A percentile compares a stretch with the other conserved stretches of the same genome.
These are phyloP conservation scores for Debaryomyces robertsiae DNA, from an alignment of 1,139 yeast genomes.

Conservation along the genomic window DNA sequence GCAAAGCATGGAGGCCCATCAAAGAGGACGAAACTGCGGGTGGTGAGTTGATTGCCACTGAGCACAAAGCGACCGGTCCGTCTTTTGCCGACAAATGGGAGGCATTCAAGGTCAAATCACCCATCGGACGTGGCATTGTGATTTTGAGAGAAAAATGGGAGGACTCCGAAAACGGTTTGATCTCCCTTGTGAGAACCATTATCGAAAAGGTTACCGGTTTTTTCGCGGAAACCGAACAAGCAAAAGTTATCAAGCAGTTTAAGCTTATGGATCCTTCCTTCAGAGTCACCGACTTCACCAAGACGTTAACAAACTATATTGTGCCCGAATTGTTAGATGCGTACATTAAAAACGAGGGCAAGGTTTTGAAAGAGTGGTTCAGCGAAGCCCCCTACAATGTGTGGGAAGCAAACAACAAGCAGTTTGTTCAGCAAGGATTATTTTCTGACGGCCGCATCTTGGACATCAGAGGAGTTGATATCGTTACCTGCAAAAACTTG, in stretches of 20 bases:
- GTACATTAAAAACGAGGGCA: constrained; percentile 87
- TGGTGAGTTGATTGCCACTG: constrained; percentile 77
- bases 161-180: constrained; percentile 91
- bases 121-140: constrained; percentile 67
- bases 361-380: constrained; percentile 83
- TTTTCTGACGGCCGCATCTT: constrained; percentile 89
- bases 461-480: constrained; percentile 95
- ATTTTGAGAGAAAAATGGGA: constrained; percentile 78
- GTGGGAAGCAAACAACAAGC: constrained; percentile 92
- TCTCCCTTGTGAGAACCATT: constrained; percentile 78
- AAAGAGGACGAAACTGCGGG: constrained; percentile 88
- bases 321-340: constrained; percentile 97
- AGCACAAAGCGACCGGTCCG: constrained; percentile 73
- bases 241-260: constrained; percentile 84
- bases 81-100: constrained; percentile 70
- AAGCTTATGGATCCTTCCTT: constrained; percentile 89
- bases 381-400: constrained; percentile 97
- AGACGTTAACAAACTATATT: constrained; percentile 86
- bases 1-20: constrained; percentile 64
- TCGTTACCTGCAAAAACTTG: constrained; percentile 82
- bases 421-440: constrained; percentile 86
- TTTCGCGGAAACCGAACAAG: constrained; percentile 96
- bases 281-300: constrained; percentile 76
- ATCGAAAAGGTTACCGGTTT: constrained; percentile 81
- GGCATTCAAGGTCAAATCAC: constrained; percentile 65